phyloP scores from a whole-genome alignment of 805 yeast species.

The Lipomyces sp. region DNA sequence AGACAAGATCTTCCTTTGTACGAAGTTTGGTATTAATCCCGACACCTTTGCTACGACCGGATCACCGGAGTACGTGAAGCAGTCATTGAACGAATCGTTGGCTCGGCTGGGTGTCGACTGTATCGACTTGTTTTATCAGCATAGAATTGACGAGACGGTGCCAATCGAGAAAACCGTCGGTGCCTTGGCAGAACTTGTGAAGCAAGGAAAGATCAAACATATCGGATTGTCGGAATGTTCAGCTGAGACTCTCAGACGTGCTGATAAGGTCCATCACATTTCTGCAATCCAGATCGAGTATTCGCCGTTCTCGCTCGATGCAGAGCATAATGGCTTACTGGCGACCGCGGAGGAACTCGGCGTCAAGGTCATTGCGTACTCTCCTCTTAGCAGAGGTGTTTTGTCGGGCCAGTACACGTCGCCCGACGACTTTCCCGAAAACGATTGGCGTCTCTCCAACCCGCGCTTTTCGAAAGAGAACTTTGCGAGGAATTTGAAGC shows the following conservation, averaged over 20 bases:
- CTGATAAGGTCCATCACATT: constrained; percentile 53
- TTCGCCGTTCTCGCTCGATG: constrained; percentile 63
- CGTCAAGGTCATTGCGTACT: constrained; percentile 75
- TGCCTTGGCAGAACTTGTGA: constrained; percentile 55
- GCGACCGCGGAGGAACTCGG: constrained; percentile 53
- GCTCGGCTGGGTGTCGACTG: constrained; percentile 15
- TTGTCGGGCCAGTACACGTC: constrained; percentile 60
- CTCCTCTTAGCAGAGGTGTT: constrained; percentile 79
- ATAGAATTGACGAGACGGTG: constrained; percentile 59
- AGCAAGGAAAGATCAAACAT: constrained; percentile 65
- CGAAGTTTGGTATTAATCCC: constrained; percentile 65
- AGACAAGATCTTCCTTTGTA: constrained; percentile 49
- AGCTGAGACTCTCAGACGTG: constrained; percentile 57
- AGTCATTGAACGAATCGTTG: constrained; percentile 19
- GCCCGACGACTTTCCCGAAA: constrained; percentile 46
- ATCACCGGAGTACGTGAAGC: constrained; percentile 21
- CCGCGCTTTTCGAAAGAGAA: constrained; percentile 57
- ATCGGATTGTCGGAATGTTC: constrained; percentile 73
- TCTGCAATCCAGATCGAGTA: constrained; percentile 75
- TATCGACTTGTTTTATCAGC: constrained; percentile 63
- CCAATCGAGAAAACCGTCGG: constrained; percentile 59
- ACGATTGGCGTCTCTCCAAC: constrained; percentile 56
- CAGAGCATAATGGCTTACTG: constrained; percentile 60
- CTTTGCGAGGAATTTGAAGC: constrained; percentile 48
- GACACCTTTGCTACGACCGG: too few relatives aligned